A percentile compares a stretch with the other conserved stretches of the same genome.
Conservation (phyloP, 192 early-diverging fungal genomes). For the Allomyces javanicus region DNA sequence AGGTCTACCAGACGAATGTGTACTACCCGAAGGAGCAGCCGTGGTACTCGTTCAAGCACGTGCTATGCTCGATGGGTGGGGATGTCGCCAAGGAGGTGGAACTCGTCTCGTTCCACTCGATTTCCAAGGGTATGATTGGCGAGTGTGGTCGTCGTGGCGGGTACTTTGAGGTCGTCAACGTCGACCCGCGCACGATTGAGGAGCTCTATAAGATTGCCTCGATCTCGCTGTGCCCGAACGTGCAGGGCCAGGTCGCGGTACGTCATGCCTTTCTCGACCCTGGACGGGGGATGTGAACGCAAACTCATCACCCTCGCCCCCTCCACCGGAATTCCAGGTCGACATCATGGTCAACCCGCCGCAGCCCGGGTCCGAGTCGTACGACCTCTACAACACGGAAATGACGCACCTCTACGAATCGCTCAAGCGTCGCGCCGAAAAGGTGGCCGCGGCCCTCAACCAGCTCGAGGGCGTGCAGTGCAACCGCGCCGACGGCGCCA, state of each 20-base stretch:
- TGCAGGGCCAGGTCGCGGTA: conserved; percentile 78
- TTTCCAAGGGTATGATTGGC: conserved; percentile 95
- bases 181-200: conserved; percentile 51
- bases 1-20: conserved; percentile 96
- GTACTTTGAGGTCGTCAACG: conserved; percentile 83
- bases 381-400: conserved; percentile 51
- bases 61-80: conserved; percentile 51
- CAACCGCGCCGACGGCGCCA: conserved; percentile 76
- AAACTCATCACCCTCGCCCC: no score
- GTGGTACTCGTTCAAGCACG: conserved; percentile 94
- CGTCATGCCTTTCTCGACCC: no score
- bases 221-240: conserved; percentile 82
- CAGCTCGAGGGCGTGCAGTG: conserved; percentile 61
- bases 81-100: conserved; percentile 50
- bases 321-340: conserved; percentile 9
- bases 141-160: conserved; percentile 96
- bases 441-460: conserved; percentile 61
- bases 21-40: conserved; percentile 59
- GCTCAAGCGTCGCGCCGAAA: conserved; percentile 51
- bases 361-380: conserved; percentile 52
- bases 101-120: conserved; percentile 87
- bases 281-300: no score
- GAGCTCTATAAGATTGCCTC: conserved; percentile 89
- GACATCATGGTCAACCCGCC: conserved; percentile 88
- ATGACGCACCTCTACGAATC: conserved; percentile 55